Conservation (phyloP, 1,284 basidiomycete species). For the Marasmius fiardii region DNA sequence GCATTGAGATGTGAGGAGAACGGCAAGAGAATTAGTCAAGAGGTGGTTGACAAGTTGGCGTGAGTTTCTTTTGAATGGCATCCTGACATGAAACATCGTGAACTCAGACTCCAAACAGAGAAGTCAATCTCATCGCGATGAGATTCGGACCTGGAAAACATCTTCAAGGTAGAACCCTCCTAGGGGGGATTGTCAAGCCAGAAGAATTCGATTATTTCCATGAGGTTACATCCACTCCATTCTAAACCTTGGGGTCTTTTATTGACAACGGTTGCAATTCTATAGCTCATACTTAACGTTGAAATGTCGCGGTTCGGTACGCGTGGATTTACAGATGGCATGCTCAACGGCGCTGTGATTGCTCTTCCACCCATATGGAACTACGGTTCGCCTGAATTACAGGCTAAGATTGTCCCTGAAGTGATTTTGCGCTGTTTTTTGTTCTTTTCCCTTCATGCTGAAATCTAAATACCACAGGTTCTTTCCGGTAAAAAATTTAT, state of each 20-base stretch:
- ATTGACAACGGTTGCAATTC: slow-evolving; percentile 18
- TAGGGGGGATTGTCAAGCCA: slow-evolving; percentile 82
- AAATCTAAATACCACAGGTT: slow-evolving; percentile 26
- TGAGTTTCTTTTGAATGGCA: slow-evolving; percentile 27
- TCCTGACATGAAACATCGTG: neutral
- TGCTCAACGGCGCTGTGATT: slow-evolving; percentile 70
- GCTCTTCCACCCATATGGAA: slow-evolving; percentile 85
- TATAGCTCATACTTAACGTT: slow-evolving; percentile 77
- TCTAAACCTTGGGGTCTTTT: neutral
- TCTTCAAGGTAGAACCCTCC: slow-evolving; percentile 80
- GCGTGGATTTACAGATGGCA: slow-evolving; percentile 83
- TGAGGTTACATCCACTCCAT: slow-evolving; percentile 40
- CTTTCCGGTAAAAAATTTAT: slow-evolving; percentile 82
- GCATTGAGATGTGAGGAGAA: slow-evolving; percentile 71
- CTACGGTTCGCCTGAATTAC: slow-evolving; percentile 77
- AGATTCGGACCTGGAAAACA: slow-evolving; percentile 88
- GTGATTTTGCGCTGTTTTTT: slow-evolving; percentile 23
- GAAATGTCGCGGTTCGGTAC: slow-evolving; percentile 83
- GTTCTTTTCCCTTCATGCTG: slow-evolving; percentile 18
- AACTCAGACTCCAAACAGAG: slow-evolving; percentile 32
- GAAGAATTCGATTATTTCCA: slow-evolving; percentile 89
- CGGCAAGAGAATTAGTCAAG: slow-evolving; percentile 75
- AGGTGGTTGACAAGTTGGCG: slow-evolving; percentile 73
- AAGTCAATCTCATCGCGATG: slow-evolving; percentile 86
- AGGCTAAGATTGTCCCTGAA: slow-evolving; percentile 68